Base-by-base conservation (phyloP, 495 filamentous ascomycete genomes). In the Penicillium bovifimosum region DNA sequence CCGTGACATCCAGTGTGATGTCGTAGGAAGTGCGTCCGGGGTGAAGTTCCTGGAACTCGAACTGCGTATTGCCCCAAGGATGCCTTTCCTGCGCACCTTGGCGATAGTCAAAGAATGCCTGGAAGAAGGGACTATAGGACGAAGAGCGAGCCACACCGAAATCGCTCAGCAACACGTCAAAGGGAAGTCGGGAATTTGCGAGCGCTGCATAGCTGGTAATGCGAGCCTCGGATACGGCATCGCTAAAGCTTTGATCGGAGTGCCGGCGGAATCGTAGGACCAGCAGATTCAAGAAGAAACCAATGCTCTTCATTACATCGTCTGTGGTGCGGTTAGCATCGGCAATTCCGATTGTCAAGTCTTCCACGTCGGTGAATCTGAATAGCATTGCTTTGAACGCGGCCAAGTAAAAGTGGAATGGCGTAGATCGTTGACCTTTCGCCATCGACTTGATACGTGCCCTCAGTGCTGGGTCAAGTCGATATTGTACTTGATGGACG, bases 201-300 rank as follows among this genome's bases (percentile, higher is more conserved):
- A 74, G 53, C 1, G 63, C 66, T 0, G 2, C 38, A 26, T 64
- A 63, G 4, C 50, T 43, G 14, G 33, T 64, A 2, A 44, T 47
- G 5, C 62, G 54, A 9, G 65, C 45, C 9, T 60, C 49, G 8
- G 40, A 32, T 2, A 65, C n/a, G 2, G 36, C n/a, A 6, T 53
- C 49, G 1, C 14, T 35, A 26, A 67, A 69, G 0, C 24, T 52
- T 24, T 59, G 44, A 9, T 27, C 29, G 6, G 18, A 13, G 6
- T 56, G 18, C 9, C n/a, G 41, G 8, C 50, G 52, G 59, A 76
- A 69, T 3, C 71, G 65, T 1, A 81, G 29, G 0, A 78, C 62
- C 0, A 82, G 59, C 4, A 80, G 49, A 43, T 83, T 80, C 9
- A 78, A 31, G 67, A 75, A 48, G 20, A 67, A 47, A 11, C 80